Conservation (phyloP, 768 basidiomycete species). For the Coprinopsis marcescibilis region DNA sequence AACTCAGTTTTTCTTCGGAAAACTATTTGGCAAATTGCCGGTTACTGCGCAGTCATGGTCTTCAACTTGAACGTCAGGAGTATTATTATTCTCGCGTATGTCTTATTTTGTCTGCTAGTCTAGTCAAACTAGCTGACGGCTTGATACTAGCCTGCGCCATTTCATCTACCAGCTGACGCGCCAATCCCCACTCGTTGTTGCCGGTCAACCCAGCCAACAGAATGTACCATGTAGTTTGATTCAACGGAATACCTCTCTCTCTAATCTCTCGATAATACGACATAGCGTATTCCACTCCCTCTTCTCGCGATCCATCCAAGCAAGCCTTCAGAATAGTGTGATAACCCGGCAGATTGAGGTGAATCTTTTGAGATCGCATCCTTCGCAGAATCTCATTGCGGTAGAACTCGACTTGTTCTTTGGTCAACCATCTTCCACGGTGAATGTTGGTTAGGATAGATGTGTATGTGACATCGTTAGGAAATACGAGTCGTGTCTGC, state of each 20-base stretch:
- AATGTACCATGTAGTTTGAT: conserved; percentile 72
- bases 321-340: conserved; percentile 72
- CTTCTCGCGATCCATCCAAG: conserved; percentile 43
- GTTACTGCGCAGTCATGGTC: conserved; percentile 11
- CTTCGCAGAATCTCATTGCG: conserved; percentile 44
- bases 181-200: conserved; percentile 56
- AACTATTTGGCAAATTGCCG: background rate
- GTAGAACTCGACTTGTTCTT: conserved; percentile 39
- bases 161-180: conserved; percentile 52
- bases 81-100: background rate
- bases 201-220: conserved; percentile 58
- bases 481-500: conserved; percentile 36
- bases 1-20: conserved; percentile 56
- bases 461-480: conserved; percentile 84
- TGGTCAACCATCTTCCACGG: conserved; percentile 46
- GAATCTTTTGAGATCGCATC: conserved; percentile 53
- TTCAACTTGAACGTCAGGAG: background rate
- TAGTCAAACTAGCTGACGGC: conserved; percentile 39
- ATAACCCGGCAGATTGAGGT: conserved; percentile 60
- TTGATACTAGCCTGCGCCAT: conserved; percentile 45
- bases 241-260: conserved; percentile 38
- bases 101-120: conserved; percentile 46
- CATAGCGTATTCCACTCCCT: conserved; percentile 52
- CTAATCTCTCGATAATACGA: conserved; percentile 59
- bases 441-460: conserved; percentile 69